phyloP scores from a whole-genome alignment of 2,329 filamentous ascomycete genomes.

The Penicillium vulpinum region DNA sequence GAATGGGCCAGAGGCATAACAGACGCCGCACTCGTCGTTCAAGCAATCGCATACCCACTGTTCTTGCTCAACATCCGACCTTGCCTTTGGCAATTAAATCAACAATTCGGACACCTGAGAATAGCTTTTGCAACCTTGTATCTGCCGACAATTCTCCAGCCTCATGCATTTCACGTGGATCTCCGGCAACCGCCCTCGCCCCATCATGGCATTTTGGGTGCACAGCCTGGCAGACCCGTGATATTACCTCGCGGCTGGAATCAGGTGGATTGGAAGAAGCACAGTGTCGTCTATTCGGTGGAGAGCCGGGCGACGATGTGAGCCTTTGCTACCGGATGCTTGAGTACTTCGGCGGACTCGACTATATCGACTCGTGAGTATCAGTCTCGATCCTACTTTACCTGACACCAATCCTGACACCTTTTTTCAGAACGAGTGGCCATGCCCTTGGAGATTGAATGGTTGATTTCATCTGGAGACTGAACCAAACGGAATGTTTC shows the following conservation, averaged over 20 bases:
- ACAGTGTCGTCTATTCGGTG: slow-evolving; percentile 48
- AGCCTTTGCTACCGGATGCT: slow-evolving; percentile 51
- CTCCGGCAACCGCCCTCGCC: slow-evolving; percentile 33
- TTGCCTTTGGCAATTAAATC: slow-evolving; percentile 4
- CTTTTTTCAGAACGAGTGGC: slow-evolving; percentile 16
- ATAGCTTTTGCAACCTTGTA: slow-evolving; percentile 17
- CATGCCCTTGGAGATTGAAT: slow-evolving; percentile 32
- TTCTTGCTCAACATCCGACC: slow-evolving; percentile 5
- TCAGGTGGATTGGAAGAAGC: slow-evolving; percentile 37
- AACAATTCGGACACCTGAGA: slow-evolving; percentile 8
- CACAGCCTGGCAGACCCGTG: slow-evolving; percentile 42
- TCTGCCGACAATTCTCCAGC: slow-evolving; percentile 17
- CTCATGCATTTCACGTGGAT: slow-evolving; percentile 26
- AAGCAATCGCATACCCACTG: slow-evolving; percentile 30
- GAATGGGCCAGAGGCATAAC: slow-evolving; percentile 51
- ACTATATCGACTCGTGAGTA: slow-evolving; percentile 49
- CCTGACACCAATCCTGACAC: slow-evolving; percentile 19
- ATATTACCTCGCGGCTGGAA: slow-evolving; percentile 33
- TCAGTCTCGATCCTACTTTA: not conserved
- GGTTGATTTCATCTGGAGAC: not conserved
- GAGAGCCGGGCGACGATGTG: slow-evolving; percentile 46
- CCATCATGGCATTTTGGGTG: slow-evolving; percentile 46
- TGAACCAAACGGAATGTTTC: not conserved
- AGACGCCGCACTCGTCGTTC: slow-evolving; percentile 47
- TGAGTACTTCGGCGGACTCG: slow-evolving; percentile 51